These are phyloP conservation scores for Seminavis robusta DNA, from an alignment of 108 stramenopile genomes.

Conservation along the genomic window DNA sequence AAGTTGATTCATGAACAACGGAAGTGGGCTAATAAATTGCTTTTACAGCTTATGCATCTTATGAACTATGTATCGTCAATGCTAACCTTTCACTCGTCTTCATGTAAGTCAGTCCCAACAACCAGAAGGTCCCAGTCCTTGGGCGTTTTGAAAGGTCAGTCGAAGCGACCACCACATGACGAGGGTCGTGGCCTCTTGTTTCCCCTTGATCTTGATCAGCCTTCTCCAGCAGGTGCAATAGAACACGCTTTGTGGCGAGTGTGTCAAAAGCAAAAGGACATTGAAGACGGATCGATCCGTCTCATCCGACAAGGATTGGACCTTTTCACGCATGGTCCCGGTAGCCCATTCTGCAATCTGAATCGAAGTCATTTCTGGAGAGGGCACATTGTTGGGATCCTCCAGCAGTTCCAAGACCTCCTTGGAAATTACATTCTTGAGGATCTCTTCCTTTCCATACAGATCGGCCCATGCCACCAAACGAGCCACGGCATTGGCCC, in stretches of 20 bases:
- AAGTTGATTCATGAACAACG: no score
- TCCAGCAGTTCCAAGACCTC: no score
- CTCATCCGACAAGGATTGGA: neutral
- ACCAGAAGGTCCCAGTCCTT: no score
- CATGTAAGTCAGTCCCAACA: no score
- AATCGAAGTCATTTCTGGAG: no score
- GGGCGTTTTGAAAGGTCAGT: neutral
- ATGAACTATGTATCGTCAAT: no score
- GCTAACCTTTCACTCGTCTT: no score
- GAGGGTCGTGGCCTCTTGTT: neutral
- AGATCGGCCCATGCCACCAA: neutral
- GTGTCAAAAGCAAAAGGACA: neutral
- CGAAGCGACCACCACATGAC: slow-evolving; percentile 7
- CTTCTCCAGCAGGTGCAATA: neutral
- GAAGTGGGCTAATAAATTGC: no score
- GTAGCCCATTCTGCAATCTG: no score
- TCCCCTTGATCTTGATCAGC: neutral
- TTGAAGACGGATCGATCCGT: neutral
- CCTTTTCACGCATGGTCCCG: no score
- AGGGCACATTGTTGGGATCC: no score
- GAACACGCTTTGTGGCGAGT: neutral
- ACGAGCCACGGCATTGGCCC: neutral
- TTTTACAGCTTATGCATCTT: no score
- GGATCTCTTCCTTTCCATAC: neutral
- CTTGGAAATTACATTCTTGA: neutral